Evolutionary conservation across 2,329 filamentous ascomycete genomes (phyloP).

Genomic region (Fusarium floridanum): DNA sequence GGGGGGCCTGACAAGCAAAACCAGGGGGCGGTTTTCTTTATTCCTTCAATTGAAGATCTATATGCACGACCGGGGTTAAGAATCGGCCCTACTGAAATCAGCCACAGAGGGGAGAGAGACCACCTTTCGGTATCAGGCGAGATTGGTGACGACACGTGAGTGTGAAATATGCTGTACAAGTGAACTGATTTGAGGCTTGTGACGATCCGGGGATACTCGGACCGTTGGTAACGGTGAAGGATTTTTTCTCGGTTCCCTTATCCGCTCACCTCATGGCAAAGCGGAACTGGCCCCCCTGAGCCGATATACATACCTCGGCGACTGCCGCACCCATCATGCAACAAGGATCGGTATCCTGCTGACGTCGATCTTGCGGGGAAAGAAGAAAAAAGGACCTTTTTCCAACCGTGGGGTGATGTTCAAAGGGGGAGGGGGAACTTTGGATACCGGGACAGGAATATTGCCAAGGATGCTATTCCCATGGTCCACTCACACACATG

Average conservation of each 20-base stretch:
- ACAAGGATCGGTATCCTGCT: conserved; percentile 8
- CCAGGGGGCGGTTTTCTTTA: neutral
- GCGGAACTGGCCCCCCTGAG: neutral
- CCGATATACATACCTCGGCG: neutral
- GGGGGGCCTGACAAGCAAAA: neutral
- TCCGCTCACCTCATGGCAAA: neutral
- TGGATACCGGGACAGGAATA: neutral
- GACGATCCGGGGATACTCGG: neutral
- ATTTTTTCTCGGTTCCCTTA: neutral
- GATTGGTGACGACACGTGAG: neutral
- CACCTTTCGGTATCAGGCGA: neutral
- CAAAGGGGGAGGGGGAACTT: neutral
- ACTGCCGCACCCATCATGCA: conserved; percentile 5
- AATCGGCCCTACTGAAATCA: neutral
- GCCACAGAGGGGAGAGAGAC: neutral
- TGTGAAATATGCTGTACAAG: neutral
- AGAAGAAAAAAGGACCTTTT: neutral
- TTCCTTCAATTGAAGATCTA: conserved; percentile 14
- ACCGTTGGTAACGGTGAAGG: neutral
- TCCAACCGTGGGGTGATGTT: neutral
- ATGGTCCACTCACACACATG: neutral
- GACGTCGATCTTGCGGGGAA: conserved; percentile 31
- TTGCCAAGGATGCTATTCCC: neutral
- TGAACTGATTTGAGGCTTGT: neutral
- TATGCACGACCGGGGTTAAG: neutral